Percentiles rank a stretch among this genome's conserved stretches.
These are phyloP conservation scores for Spiromastix sp. DNA, from an alignment of 2,329 filamentous ascomycete species.

Conservation along the genomic window DNA sequence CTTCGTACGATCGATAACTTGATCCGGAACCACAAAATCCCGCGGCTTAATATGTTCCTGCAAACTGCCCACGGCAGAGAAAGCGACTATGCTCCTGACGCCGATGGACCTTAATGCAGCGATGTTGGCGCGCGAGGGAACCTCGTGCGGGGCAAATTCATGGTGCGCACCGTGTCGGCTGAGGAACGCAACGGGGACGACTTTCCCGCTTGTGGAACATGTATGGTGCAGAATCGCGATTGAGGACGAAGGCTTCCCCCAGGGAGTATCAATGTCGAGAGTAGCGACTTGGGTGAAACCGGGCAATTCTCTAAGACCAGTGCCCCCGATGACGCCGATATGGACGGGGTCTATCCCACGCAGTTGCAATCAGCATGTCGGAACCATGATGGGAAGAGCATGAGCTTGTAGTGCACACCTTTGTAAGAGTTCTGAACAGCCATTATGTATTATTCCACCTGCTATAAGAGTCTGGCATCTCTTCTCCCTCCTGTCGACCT, in stretches of 20 bases:
- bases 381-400: no score
- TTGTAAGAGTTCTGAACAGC: no score
- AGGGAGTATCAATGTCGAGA: conserved; percentile 70
- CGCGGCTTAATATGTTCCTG: conserved; percentile 88
- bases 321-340: conserved; percentile 88
- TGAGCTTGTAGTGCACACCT: background rate
- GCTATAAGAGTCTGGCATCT: no score
- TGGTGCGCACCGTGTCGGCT: conserved; percentile 86
- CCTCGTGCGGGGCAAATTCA: conserved; percentile 83
- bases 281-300: conserved; percentile 77
- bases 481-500: no score
- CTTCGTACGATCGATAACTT: conserved; percentile 96
- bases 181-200: conserved; percentile 71
- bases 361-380: no score
- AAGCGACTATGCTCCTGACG: conserved; percentile 84
- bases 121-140: conserved; percentile 92
- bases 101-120: conserved; percentile 89
- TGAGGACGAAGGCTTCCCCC: conserved; percentile 67
- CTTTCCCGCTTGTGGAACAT: conserved; percentile 54
- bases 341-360: conserved; percentile 54
- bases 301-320: conserved; percentile 77
- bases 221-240: conserved; percentile 85
- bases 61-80: conserved; percentile 86
- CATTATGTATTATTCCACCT: no score
- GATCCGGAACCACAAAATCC: conserved; percentile 93